Base-by-base conservation (phyloP, 495 filamentous ascomycete species). In the Penicillium longicatenatum region DNA sequence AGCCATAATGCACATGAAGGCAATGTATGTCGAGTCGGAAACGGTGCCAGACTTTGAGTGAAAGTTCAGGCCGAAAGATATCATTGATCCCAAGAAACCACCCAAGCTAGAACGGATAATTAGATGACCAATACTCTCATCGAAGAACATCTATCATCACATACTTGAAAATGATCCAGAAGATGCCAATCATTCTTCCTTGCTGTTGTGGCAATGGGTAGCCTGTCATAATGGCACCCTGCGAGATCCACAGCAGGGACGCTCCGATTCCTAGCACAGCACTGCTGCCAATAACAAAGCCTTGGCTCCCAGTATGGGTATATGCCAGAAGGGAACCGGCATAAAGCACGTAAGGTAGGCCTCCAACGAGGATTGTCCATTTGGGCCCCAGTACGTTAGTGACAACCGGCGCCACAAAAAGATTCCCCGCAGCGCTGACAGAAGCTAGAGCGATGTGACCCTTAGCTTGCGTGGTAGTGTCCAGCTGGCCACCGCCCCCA, bases 131-230 rank as follows among this genome's bases (percentile, higher is more conserved):
- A 26, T 5, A 26, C 7, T 6, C 7, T 26, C 17, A 14, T 14
- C 37, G 11, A 41, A 8, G 9, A 4, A 24, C 16, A 11, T 24
- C 4, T 24, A 44, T 19, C n/a, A 44, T 19, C 11, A 44, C 51
- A 29, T 17, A 54, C 52, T 54, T 54, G 42, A 54, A 54, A 8
- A 54, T 54, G 22, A 54, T 46, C 52, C 52, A 46, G n/a, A 54
- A 54, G 3, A 54, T 22, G 16, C 52, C 52, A 22, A 54, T 54
- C 52, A 54, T 54, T 20, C 52, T 33, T 14, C 52, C 52, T 12
- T 54, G 52, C 5, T 54, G 52, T 6, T 54, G 52, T 11, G 52
- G 52, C 26, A 54, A 22, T 0, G 52, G 52, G 14, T 54, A 54
- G 1, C 52, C 52, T n/a, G 52, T 54, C 52, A 54, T 54, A 14